Base-by-base conservation (phyloP, 2,329 filamentous ascomycete genomes). In the Diaporthe batatas region DNA sequence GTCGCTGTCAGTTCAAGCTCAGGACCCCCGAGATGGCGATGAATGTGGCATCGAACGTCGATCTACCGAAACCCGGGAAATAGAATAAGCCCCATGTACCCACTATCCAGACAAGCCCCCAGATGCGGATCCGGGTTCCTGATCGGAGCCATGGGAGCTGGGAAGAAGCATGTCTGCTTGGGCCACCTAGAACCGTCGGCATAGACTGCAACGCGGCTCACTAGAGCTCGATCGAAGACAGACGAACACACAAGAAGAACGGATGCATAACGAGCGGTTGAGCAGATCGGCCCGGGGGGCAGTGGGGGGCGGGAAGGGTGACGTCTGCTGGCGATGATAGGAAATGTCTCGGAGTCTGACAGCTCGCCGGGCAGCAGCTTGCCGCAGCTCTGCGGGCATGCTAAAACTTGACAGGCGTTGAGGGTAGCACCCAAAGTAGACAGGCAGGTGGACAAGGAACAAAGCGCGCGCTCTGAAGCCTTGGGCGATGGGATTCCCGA, bases 341-440 rank as follows among this genome's bases (percentile, higher is more conserved):
- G 39, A 65, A 36, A 39, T 64, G 57, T 64, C 55, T 54, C 55
- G 55, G 36, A 29, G 29, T 62, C 16, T 58, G 42, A 59, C 55
- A 67, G 44, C 44, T 51, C 47, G 47, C 47, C 47, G 47, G n/a
- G n/a, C 8, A 42, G 39, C 39, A 51, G n/a, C 47, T 51, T 44
- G 55, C 59, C 69, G 69, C 57, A 64, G 59, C 69, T 71, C 59
- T 71, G 69, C 69, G 57, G 62, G 62, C 62, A 53, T 51, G 62
- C 44, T 36, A 67, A 67, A 67, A 67, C 62, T 67, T 67, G 62
- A 67, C 62, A 67, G 47, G 32, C 62, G 62, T 49, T 53, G 65
- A 32, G 49, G 34, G 51, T 47, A 49, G 21, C 21, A 11, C 21
- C 29, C 29, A 5, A 5, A 42, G 21, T 23, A 69, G 65, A n/a